Percentiles rank a stretch among this genome's conserved stretches.
Evolutionary conservation across 2,329 filamentous ascomycete species (phyloP).

Genomic region (Sporothrix mexicana): DNA sequence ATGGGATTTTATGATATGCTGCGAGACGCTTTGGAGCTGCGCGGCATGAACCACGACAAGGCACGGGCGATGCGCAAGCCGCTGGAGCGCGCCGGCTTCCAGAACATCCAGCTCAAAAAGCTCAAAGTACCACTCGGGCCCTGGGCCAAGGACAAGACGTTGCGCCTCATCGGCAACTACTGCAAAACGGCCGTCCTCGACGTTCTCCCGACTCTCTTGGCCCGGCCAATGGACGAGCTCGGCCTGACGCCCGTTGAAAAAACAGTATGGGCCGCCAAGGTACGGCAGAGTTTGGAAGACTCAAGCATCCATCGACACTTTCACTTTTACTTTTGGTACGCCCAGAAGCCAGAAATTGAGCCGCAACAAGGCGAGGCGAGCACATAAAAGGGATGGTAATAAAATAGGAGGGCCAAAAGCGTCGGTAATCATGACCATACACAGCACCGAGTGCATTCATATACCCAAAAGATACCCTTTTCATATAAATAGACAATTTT

Average conservation of each 20-base stretch:
- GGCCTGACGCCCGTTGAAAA: constrained; percentile 45
- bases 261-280: constrained; percentile 43
- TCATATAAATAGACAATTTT: background rate
- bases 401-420: background rate
- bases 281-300: constrained; percentile 46
- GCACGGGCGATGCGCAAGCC: constrained; percentile 43
- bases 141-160: constrained; percentile 50
- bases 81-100: constrained; percentile 51
- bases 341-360: constrained; percentile 45
- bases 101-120: constrained; percentile 47
- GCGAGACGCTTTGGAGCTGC: constrained; percentile 42
- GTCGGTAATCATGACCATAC: background rate
- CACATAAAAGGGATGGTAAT: background rate
- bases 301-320: constrained; percentile 48
- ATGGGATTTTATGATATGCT: constrained; percentile 42
- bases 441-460: background rate
- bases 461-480: constrained; percentile 21
- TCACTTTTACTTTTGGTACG: constrained; percentile 49
- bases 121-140: constrained; percentile 53
- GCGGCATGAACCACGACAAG: constrained; percentile 36
- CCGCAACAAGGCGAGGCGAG: background rate
- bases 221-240: constrained; percentile 47
- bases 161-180: constrained; percentile 50
- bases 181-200: constrained; percentile 48
- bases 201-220: constrained; percentile 47